Conservation (phyloP, 129 eudicot species). For the Glebionis coronaria region DNA sequence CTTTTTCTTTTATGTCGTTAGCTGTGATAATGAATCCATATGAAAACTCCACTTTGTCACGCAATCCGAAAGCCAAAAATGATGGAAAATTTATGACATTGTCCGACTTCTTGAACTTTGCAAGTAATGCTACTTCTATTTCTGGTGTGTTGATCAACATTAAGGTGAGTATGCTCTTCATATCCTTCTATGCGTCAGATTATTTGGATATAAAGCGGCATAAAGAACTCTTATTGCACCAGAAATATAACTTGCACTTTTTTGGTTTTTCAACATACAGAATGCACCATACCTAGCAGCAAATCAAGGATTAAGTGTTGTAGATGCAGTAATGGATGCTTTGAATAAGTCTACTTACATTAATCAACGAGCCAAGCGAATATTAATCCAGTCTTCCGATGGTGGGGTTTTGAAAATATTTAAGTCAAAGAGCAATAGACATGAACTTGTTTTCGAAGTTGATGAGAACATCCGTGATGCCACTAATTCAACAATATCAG, state of each 20-base stretch:
- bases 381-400: constrained; percentile 65
- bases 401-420: constrained; percentile 60
- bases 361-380: constrained; percentile 45
- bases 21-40: constrained; percentile 61
- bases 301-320: constrained; percentile 57
- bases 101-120: constrained; percentile 61
- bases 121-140: constrained; percentile 65
- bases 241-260: neutral
- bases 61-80: constrained; percentile 62
- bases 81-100: constrained; percentile 60
- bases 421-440: constrained; percentile 44
- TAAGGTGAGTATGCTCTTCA: constrained; percentile 54
- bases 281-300: constrained; percentile 79
- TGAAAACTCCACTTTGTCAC: constrained; percentile 30
- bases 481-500: constrained; percentile 50
- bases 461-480: constrained; percentile 59
- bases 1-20: constrained; percentile 32
- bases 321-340: constrained; percentile 60
- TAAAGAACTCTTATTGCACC: too few species aligned
- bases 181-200: neutral
- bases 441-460: constrained; percentile 67
- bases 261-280: constrained; percentile 36
- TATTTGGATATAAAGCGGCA: too few species aligned
- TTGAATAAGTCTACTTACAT: constrained; percentile 42
- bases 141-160: constrained; percentile 76